Evolutionary conservation across 345 rosid genomes (phyloP).

Genomic region (Populus nigra): DNA sequence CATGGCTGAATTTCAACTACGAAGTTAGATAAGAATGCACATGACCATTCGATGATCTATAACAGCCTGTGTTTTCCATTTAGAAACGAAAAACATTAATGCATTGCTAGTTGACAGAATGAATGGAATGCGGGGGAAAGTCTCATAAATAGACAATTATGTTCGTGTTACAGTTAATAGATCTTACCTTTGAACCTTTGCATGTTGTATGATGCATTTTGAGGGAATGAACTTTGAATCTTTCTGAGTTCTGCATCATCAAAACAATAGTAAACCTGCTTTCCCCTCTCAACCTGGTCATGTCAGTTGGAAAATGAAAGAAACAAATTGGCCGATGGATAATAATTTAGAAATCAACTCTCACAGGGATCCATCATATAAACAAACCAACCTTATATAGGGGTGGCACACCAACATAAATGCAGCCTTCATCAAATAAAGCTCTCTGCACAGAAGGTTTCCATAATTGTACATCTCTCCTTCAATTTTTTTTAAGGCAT

Average conservation of each 20-base stretch:
- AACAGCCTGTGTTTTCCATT: neutral
- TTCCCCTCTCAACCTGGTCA: conserved; percentile 88
- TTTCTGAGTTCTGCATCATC: conserved; percentile 71
- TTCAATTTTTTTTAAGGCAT: neutral
- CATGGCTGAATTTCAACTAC: neutral
- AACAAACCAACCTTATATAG: conserved; percentile 68
- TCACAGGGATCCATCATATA: neutral
- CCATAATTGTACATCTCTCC: conserved; percentile 17
- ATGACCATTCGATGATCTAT: neutral
- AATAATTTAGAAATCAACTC: neutral
- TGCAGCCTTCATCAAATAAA: conserved; percentile 85
- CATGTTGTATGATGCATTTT: conserved; percentile 81
- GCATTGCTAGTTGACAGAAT: neutral
- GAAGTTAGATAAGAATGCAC: neutral
- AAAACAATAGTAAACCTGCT: conserved; percentile 70
- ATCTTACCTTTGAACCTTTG: conserved; percentile 95
- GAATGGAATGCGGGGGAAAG: neutral
- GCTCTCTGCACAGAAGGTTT: conserved; percentile 57
- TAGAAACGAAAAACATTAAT: neutral
- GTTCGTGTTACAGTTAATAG: neutral
- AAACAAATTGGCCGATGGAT: neutral
- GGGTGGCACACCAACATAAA: conserved; percentile 98
- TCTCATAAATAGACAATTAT: neutral
- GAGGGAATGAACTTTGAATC: conserved; percentile 57
- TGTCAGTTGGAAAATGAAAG: conserved; percentile 15